These are phyloP conservation scores for Trebouxia sp. DNA, from an alignment of 139 green algal genomes.

Conservation along the genomic window DNA sequence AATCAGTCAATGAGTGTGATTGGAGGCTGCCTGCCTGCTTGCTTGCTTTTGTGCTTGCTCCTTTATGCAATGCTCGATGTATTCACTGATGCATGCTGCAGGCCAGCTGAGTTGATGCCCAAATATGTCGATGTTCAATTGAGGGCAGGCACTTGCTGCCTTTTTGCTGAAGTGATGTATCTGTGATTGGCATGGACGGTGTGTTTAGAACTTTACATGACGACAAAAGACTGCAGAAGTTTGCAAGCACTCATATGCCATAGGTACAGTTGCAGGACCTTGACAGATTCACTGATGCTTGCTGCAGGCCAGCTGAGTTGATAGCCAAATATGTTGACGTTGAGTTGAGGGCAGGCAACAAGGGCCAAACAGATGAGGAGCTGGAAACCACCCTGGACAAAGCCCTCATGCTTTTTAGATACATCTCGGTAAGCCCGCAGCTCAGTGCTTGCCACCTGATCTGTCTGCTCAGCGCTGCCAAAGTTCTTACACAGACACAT, in stretches of 20 bases:
- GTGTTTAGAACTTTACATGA: too few relatives aligned
- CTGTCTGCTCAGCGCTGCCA: too few relatives aligned
- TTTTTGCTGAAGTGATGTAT: too few relatives aligned
- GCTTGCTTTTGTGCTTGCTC: too few relatives aligned
- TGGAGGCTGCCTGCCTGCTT: too few relatives aligned
- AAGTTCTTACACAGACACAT: too few relatives aligned
- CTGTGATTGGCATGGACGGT: too few relatives aligned
- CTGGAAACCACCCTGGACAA: slow-evolving; percentile 88
- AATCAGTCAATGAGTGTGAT: too few relatives aligned
- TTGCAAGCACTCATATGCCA: not conserved
- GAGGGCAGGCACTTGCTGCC: slow-evolving; percentile 67
- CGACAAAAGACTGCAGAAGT: too few relatives aligned
- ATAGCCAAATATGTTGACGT: slow-evolving; percentile 96
- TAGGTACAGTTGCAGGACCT: not conserved
- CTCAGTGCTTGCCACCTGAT: not conserved
- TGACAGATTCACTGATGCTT: too few relatives aligned
- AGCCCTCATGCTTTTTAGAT: slow-evolving; percentile 90
- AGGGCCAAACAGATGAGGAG: slow-evolving; percentile 80
- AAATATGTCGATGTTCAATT: slow-evolving; percentile 94
- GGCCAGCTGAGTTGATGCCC: slow-evolving; percentile 31
- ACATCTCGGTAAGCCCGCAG: slow-evolving; percentile 65
- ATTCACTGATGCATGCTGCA: not conserved
- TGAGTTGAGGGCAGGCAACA: slow-evolving; percentile 77
- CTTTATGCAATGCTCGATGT: too few relatives aligned
- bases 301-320: slow-evolving; percentile 86